Evolutionary conservation across 208 protist species (phyloP).

Genomic region (Trypanosomatidae sp.): DNA sequence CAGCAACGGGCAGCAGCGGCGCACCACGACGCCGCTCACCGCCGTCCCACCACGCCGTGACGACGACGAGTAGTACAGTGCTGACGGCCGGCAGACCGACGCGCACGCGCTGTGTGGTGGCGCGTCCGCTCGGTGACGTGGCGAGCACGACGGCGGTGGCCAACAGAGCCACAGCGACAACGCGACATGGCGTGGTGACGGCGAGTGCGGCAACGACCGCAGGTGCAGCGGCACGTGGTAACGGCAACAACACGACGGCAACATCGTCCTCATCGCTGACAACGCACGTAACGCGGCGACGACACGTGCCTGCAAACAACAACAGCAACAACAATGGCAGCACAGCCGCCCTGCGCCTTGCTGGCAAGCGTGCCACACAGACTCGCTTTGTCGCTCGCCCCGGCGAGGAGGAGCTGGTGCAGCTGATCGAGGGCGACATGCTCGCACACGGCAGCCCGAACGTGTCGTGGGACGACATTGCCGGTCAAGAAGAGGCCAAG

Average conservation of each 20-base stretch:
- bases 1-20: too few relatives aligned
- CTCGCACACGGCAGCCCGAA: constrained; percentile 35
- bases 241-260: background rate
- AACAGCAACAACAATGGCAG: background rate
- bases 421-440: constrained; percentile 81
- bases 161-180: too few relatives aligned
- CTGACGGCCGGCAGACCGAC: too few relatives aligned
- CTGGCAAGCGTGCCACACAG: constrained; percentile 1
- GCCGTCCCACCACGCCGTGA: too few relatives aligned
- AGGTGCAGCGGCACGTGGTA: background rate
- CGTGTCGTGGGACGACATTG: constrained; percentile 83
- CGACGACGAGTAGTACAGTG: too few relatives aligned
- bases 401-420: constrained; percentile 72
- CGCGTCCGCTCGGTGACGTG: too few relatives aligned
- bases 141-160: too few relatives aligned
- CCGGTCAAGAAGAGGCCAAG: constrained; percentile 87
- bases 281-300: background rate
- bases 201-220: background rate
- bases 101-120: too few relatives aligned
- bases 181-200: too few relatives aligned
- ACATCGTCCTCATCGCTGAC: background rate
- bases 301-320: background rate
- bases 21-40: too few relatives aligned
- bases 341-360: background rate
- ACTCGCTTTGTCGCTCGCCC: constrained; percentile 39